Percentiles rank a stretch among this genome's conserved stretches.
These are phyloP conservation scores for Pseudopyricularia cyperi DNA, from an alignment of 2,329 filamentous ascomycete species.

Conservation along the genomic window DNA sequence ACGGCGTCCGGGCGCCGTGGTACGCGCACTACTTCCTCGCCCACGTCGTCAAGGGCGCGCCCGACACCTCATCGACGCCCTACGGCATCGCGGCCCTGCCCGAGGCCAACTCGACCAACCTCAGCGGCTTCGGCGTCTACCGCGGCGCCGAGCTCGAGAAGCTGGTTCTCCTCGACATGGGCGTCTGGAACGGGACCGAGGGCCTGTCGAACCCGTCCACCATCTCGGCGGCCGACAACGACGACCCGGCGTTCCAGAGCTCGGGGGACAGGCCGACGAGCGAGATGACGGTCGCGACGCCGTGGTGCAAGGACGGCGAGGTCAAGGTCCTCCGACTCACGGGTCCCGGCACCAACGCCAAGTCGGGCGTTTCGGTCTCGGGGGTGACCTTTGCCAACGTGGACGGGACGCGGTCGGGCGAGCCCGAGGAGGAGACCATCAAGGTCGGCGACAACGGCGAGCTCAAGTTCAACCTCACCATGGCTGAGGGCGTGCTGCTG, in stretches of 20 bases:
- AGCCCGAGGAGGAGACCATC: constrained; percentile 11
- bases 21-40: constrained; percentile 23
- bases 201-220: constrained; percentile 20
- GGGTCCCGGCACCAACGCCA: constrained; percentile 21
- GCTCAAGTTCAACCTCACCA: constrained; percentile 11
- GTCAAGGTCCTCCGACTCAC: constrained; percentile 14
- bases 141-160: constrained; percentile 11
- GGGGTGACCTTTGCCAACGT: constrained; percentile 16
- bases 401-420: constrained; percentile 12
- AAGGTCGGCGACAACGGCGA: constrained; percentile 13
- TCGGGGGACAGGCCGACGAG: constrained; percentile 13
- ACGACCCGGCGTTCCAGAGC: constrained; percentile 15
- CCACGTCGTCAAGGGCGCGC: constrained; percentile 9
- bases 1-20: constrained; percentile 17
- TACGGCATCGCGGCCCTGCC: constrained; percentile 16
- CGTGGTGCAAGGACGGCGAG: constrained; percentile 13
- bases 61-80: not conserved
- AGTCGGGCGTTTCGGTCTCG: constrained; percentile 17
- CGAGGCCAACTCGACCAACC: constrained; percentile 17
- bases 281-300: constrained; percentile 14
- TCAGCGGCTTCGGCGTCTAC: constrained; percentile 20
- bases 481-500: constrained; percentile 18
- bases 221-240: constrained; percentile 9
- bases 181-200: constrained; percentile 21
- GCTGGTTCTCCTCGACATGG: constrained; percentile 21